These are phyloP conservation scores for Ceratobasidium sp. DNA, from an alignment of 1,284 basidiomycete genomes.

Conservation along the genomic window DNA sequence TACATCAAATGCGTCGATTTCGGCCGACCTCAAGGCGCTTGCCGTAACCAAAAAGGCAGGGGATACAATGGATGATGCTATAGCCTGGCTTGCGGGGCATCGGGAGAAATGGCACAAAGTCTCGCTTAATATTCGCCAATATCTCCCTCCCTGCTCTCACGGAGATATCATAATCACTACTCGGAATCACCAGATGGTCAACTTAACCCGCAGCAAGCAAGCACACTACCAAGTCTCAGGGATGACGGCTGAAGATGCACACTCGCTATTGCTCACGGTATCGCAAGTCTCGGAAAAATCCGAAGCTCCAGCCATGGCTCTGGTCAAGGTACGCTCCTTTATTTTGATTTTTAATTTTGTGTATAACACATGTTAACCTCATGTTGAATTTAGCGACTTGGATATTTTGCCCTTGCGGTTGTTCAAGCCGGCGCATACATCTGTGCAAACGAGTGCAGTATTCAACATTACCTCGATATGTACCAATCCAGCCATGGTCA, in stretches of 20 bases:
- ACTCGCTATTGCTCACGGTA: not conserved
- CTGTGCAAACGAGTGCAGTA: not conserved
- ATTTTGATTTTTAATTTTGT: no score
- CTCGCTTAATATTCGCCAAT: not conserved
- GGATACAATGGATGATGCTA: not conserved
- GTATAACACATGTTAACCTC: not conserved
- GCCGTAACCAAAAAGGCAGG: conserved; percentile 15
- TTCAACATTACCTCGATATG: not conserved
- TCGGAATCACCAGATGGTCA: conserved; percentile 15
- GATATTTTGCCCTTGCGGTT: conserved; percentile 6
- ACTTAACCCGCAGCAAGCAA: not conserved
- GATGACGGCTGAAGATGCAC: not conserved
- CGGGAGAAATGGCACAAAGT: conserved; percentile 12
- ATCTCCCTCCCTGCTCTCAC: conserved; percentile 9
- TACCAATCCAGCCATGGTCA: conserved; percentile 1
- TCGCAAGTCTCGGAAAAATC: not conserved
- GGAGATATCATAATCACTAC: conserved; percentile 37
- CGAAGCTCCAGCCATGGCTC: not conserved
- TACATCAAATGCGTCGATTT: conserved; percentile 2
- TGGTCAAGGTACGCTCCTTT: not conserved
- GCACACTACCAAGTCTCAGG: not conserved
- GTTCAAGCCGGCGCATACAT: conserved; percentile 33
- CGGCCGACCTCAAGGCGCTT: not conserved
- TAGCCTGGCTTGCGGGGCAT: conserved; percentile 29
- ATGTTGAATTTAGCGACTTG: not conserved